phyloP scores from a whole-genome alignment of 2,329 filamentous ascomycete species.

The Coniochaeta sp. region DNA sequence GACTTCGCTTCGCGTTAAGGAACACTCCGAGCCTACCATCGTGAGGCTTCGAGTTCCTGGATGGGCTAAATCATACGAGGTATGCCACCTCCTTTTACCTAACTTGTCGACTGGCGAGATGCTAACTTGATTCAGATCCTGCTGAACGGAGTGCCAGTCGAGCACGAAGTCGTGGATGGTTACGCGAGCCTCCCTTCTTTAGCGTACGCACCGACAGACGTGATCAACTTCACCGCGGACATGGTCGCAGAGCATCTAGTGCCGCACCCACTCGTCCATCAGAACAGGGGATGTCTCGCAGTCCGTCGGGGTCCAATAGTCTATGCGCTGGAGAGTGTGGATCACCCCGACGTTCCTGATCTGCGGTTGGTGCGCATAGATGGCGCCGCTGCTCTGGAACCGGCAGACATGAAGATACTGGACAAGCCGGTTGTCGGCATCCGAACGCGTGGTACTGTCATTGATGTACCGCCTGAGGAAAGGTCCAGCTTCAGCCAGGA shows the following conservation, averaged over 20 bases:
- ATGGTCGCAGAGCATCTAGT: neutral
- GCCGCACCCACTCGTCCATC: neutral
- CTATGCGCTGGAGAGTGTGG: neutral
- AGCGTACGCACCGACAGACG: neutral
- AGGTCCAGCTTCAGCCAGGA: slow-evolving; percentile 6
- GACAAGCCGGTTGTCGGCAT: slow-evolving; percentile 1
- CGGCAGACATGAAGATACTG: neutral
- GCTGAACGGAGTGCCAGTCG: neutral
- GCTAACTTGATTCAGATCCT: neutral
- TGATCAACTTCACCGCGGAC: neutral
- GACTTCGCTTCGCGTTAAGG: neutral
- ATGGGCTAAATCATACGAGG: neutral
- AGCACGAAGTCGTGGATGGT: neutral
- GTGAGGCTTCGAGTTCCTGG: neutral
- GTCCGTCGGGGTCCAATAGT: neutral
- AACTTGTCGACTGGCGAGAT: neutral
- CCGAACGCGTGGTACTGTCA: neutral
- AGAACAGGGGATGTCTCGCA: neutral
- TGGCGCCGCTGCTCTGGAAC: neutral
- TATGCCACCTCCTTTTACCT: neutral
- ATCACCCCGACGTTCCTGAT: neutral
- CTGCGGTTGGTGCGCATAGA: slow-evolving; percentile 1
- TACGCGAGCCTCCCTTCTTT: neutral
- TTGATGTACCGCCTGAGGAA: neutral
- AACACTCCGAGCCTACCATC: neutral